phyloP scores from a whole-genome alignment of 2,329 filamentous ascomycete genomes.

The Microdochium paspali region DNA sequence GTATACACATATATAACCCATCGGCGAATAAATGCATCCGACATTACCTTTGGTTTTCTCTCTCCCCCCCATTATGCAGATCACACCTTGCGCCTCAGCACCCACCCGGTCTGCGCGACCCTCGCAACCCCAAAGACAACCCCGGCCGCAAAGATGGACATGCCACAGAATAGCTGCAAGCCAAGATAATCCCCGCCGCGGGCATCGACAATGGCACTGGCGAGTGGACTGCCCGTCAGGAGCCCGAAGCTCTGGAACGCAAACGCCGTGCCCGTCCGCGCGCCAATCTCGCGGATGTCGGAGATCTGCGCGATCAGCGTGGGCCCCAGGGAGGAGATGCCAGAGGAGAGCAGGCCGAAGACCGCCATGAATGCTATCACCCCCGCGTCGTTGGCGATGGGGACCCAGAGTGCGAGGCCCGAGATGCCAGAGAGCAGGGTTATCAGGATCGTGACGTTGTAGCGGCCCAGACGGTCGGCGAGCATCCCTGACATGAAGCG shows the following conservation, averaged over 20 bases:
- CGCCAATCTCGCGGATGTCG: constrained; percentile 59
- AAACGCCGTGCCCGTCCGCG: constrained; percentile 56
- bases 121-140: constrained; percentile 11
- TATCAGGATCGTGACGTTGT: background rate
- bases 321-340: constrained; percentile 51
- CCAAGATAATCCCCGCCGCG: constrained; percentile 45
- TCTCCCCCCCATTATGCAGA: background rate
- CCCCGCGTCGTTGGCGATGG: background rate
- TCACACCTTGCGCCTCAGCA: constrained; percentile 9
- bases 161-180: constrained; percentile 57
- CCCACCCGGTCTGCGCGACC: constrained; percentile 10
- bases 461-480: background rate
- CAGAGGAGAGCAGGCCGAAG: constrained; percentile 57
- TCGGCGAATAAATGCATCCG: no score
- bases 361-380: constrained; percentile 42
- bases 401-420: background rate
- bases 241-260: constrained; percentile 53
- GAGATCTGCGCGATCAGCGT: constrained; percentile 62
- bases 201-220: constrained; percentile 45
- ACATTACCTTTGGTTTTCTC: no score
- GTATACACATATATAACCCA: no score
- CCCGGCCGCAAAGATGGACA: constrained; percentile 24
- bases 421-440: background rate
- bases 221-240: constrained; percentile 59
- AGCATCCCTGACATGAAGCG: background rate